Evolutionary conservation across 78 protist genomes (phyloP), one percentile per base, ranked within the genome.

Genomic region (slime mould (Dictyostelium discoideum)): DNA sequence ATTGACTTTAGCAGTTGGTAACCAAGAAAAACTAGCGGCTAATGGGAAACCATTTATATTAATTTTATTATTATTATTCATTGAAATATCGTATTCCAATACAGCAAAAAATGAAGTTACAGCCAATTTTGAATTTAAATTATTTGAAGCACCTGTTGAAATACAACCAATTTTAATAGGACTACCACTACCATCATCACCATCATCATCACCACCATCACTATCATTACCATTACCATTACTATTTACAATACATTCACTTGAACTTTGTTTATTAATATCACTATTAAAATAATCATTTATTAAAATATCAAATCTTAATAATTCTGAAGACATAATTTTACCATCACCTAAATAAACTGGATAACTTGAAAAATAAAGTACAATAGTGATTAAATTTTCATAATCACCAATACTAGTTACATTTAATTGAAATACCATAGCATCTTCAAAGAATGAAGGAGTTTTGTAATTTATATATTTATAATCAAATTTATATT

Each of bases 71-170:
- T 48, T 24, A 3, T 3, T n/a, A 80, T 40, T 42, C 22, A 73
- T n/a, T 46, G 57, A 46, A 46, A 46, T 46, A 29, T 22, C 37
- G 42, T n/a, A 32, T n/a, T 29, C 42, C 5, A 32, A 10, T 9
- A 26, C n/a, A 1, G 80, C 42, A 42, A 79, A 39, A 48, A 79
- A 65, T 29, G 86, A 77, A 60, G 84, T 11, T 13, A 87, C 20
- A 18, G 93, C 93, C 24, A 87, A 29, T 78, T 86, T 83, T 14
- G 93, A 57, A 4, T 87, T 42, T 7, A 77, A 3, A 65, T 87
- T 65, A 9, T 50, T 10, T 10, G 93, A 87, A 79, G 93, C 67
- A 87, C 93, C 93, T 24, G 93, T 87, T 42, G 93, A 77, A 20
- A 3, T 50, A 80, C 93, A 87, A 67, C n/a, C 48, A n/a, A n/a